Conservation (phyloP, 495 filamentous ascomycete species). For the Pyrenula aspistea region DNA sequence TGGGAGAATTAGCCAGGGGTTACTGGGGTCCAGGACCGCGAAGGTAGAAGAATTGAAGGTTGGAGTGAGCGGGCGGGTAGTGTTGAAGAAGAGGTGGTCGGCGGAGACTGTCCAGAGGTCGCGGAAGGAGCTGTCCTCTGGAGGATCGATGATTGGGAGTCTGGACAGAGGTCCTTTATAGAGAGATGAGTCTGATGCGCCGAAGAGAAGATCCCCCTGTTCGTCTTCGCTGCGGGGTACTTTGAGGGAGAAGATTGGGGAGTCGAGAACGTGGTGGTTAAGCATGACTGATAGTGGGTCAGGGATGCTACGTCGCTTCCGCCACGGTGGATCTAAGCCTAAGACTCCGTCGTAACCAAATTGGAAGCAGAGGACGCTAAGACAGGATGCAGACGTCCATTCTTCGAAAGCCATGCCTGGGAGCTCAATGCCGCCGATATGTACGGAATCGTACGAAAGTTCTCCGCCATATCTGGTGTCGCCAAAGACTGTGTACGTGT, state of each 20-base stretch:
- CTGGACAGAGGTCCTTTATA: background rate
- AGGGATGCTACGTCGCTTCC: background rate
- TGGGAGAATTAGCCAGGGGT: background rate
- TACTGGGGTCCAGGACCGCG: background rate
- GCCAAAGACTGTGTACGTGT: background rate
- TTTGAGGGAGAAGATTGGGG: background rate
- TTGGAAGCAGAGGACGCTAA: background rate
- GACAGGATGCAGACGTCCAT: background rate
- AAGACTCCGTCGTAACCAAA: background rate
- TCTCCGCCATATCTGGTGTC: background rate
- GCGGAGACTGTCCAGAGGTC: background rate
- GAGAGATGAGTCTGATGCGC: background rate
- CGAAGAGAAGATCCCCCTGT: background rate
- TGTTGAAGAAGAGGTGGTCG: background rate
- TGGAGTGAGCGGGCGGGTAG: background rate
- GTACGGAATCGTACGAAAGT: background rate
- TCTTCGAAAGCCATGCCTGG: background rate
- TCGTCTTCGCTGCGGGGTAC: background rate
- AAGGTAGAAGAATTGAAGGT: background rate
- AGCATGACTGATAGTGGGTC: background rate
- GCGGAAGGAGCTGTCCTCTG: background rate
- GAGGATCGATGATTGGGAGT: background rate
- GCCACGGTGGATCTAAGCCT: background rate
- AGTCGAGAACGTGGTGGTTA: background rate
- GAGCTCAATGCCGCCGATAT: background rate